These are phyloP conservation scores for Croton laevigatus DNA, from an alignment of 441 rosid species.

Conservation along the genomic window DNA sequence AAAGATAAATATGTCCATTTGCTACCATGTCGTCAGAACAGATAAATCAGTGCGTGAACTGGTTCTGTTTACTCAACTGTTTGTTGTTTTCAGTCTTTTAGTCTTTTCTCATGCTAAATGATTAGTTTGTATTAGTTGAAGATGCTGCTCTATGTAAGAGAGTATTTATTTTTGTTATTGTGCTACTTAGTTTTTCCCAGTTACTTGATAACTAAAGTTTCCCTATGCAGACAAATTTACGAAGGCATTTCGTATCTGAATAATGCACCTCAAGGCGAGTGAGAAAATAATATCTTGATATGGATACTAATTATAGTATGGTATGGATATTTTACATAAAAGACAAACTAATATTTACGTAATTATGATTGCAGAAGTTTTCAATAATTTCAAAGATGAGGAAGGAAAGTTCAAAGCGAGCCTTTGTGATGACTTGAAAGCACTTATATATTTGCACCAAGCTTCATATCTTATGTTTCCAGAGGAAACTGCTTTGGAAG, in stretches of 20 bases:
- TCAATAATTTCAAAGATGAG: constrained; percentile 19
- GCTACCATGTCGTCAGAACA: not conserved
- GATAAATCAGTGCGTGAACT: not conserved
- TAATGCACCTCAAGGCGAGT: no score
- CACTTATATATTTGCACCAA: constrained; percentile 25
- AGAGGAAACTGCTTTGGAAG: constrained; percentile 29
- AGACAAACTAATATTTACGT: not conserved
- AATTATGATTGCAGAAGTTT: constrained; percentile 23
- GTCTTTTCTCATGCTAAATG: not conserved
- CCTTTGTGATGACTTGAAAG: constrained; percentile 17
- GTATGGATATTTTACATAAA: not conserved
- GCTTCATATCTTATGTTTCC: constrained; percentile 20
- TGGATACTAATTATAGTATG: no score
- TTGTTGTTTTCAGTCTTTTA: not conserved
- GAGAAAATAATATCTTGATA: no score
- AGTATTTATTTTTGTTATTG: constrained; percentile 1
- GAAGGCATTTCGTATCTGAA: no score
- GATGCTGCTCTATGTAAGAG: not conserved
- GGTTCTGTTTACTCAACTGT: not conserved
- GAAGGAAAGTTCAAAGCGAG: constrained; percentile 15
- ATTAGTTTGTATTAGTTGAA: not conserved
- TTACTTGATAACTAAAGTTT: constrained; percentile 5
- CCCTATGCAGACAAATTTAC: constrained; percentile 67
- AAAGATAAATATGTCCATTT: not conserved
- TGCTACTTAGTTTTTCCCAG: constrained; percentile 6